These are phyloP conservation scores for Ophiostoma sp. DNA, from an alignment of 2,329 filamentous ascomycete genomes.

Conservation along the genomic window DNA sequence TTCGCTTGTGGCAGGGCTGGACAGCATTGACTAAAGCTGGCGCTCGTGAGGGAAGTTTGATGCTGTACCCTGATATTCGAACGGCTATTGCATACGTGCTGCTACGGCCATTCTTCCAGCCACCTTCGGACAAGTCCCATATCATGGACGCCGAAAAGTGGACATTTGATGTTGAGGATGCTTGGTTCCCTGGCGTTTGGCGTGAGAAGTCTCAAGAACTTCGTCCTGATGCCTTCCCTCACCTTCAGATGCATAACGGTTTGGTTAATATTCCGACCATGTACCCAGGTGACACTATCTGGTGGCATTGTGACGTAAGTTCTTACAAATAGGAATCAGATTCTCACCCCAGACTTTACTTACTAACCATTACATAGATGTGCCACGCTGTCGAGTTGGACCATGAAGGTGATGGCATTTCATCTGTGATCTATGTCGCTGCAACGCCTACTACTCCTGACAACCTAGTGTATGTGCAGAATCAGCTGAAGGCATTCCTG, in stretches of 20 bases:
- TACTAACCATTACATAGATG: constrained; percentile 14
- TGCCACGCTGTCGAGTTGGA: constrained; percentile 26
- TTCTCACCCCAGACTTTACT: not conserved
- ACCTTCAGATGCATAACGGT: constrained; percentile 37
- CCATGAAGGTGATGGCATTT: constrained; percentile 18
- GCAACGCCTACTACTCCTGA: constrained; percentile 23
- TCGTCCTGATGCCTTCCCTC: constrained; percentile 37
- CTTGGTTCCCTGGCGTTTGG: constrained; percentile 39
- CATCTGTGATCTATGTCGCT: constrained; percentile 21
- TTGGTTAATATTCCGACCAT: constrained; percentile 38
- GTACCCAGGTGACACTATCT: constrained; percentile 35
- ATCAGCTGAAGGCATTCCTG: constrained; percentile 17
- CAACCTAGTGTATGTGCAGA: constrained; percentile 22
- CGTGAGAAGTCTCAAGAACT: constrained; percentile 35
- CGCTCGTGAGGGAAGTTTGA: constrained; percentile 36
- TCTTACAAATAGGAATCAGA: not conserved
- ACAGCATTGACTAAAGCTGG: constrained; percentile 38
- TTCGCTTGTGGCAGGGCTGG: constrained; percentile 41
- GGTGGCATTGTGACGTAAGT: constrained; percentile 27
- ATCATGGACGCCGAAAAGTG: constrained; percentile 37
- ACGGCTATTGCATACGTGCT: constrained; percentile 38
- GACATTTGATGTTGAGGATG: constrained; percentile 32
- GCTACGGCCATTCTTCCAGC: constrained; percentile 40
- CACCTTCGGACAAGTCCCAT: constrained; percentile 32
- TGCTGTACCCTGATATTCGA: constrained; percentile 39